phyloP scores from a whole-genome alignment of 257 asterid species.

The Solanum tacnaense region DNA sequence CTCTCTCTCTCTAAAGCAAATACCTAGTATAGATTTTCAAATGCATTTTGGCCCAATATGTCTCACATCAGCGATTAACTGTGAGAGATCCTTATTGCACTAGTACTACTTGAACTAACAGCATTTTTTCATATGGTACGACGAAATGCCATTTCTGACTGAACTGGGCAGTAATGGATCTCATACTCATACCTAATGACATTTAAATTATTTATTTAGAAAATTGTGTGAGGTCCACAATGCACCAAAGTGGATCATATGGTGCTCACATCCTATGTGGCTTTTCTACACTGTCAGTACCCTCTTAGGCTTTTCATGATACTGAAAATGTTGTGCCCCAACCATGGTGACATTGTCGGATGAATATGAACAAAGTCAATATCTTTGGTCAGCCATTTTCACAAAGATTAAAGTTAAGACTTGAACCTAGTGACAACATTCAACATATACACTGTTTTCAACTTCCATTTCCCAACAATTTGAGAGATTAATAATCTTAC shows the following conservation, averaged over 20 bases:
- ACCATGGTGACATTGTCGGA: not conserved
- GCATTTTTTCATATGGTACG: not conserved
- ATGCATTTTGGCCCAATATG: not conserved
- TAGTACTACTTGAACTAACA: not conserved
- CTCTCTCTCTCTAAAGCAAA: not conserved
- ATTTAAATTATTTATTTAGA: not conserved
- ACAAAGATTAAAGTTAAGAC: not conserved
- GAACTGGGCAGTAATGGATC: not conserved
- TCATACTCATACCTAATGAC: not conserved
- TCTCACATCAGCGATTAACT: not conserved
- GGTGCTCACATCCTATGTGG: not conserved
- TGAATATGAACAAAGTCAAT: not conserved
- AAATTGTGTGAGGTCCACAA: not conserved
- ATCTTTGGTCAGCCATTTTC: not conserved
- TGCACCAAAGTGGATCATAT: not conserved
- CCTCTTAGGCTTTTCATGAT: not conserved
- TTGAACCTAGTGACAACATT: not conserved
- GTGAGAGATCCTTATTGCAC: not conserved
- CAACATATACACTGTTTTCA: not conserved
- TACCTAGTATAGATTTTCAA: not conserved
- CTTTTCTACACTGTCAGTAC: not conserved
- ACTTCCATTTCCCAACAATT: not conserved
- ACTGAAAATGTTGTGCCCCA: not conserved
- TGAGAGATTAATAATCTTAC: not conserved
- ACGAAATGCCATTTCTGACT: not conserved